Evolutionary conservation across 2,329 filamentous ascomycete genomes (phyloP), one percentile per base, ranked within the genome.

Genomic region (Amauroascus niger): DNA sequence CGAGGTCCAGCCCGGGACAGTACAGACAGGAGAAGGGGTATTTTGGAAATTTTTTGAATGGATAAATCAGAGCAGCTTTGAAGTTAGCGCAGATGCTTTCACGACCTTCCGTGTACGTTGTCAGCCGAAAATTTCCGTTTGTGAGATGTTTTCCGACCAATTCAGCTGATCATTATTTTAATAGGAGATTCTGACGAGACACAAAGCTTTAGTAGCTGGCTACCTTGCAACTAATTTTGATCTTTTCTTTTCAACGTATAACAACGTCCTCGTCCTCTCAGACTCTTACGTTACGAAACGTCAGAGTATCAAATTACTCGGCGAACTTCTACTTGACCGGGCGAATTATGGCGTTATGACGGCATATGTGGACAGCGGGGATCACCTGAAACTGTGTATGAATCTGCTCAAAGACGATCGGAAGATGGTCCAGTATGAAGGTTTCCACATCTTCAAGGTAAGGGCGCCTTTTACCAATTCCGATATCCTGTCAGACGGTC

Each of bases 341-440:
- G 88, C 91, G 59, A 97, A 98, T 71, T 98, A 98, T 75, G 88
- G 84, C 66, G 88, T 97, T 66, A 98, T 98, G 93, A 97, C 91
- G 54, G 83, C 86, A 58, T 98, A 97, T 67, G 93, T 98, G 55
- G 90, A 95, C 68, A 84, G 86, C 47, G 90, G 90, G 56, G 91
- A 97, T 67, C 90, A 98, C 66, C 79, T 98, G 62, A 98, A 98
- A 74, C 86, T 97, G 59, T 93, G 90, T 74, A 98, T 98, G 93
- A 97, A 95, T 69, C 77, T 98, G 56, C 76, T 98, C 57, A 84
- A 89, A 61, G 93, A 97, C 69, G 91, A 97, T 69, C 82, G 91
- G 62, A 93, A 95, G 71, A 98, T 98, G 90, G 93, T 98, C 58
- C 93, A 97, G 71, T 98, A 98, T 68, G 93, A 98, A 69, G 93